Percentiles rank a stretch among this genome's conserved stretches.
These are phyloP conservation scores for Pseudogymnoascus destructans DNA, from an alignment of 2,329 filamentous ascomycete genomes.

Conservation along the genomic window DNA sequence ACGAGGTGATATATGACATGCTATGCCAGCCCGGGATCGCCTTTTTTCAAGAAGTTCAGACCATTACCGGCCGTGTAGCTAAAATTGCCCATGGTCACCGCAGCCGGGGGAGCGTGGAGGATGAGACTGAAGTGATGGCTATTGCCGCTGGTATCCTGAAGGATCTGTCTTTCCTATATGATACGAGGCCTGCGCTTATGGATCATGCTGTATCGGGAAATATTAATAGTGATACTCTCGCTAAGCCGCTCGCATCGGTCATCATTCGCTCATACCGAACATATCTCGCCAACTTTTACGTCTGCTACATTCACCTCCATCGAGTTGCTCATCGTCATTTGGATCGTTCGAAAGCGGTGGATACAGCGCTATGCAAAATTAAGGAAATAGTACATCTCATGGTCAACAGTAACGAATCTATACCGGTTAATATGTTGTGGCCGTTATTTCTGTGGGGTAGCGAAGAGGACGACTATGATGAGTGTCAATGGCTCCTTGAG, in stretches of 20 bases:
- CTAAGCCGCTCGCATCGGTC: constrained; percentile 34
- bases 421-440: constrained; percentile 44
- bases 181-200: constrained; percentile 38
- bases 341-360: constrained; percentile 36
- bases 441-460: constrained; percentile 40
- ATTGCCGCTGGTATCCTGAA: constrained; percentile 36
- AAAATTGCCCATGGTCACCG: constrained; percentile 43
- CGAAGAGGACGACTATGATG: constrained; percentile 35
- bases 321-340: constrained; percentile 41
- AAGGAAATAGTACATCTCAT: constrained; percentile 34
- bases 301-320: constrained; percentile 41
- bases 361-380: constrained; percentile 35
- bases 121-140: constrained; percentile 44
- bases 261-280: constrained; percentile 39
- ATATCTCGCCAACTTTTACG: constrained; percentile 42
- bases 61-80: constrained; percentile 41
- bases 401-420: constrained; percentile 30
- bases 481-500: constrained; percentile 37
- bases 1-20: constrained; percentile 39
- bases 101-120: constrained; percentile 39
- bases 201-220: constrained; percentile 40
- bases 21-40: constrained; percentile 39
- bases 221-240: constrained; percentile 34
- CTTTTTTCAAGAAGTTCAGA: constrained; percentile 44
- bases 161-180: constrained; percentile 37